phyloP scores from a whole-genome alignment of 73 alveolate genomes.

The Stentor coeruleus region DNA sequence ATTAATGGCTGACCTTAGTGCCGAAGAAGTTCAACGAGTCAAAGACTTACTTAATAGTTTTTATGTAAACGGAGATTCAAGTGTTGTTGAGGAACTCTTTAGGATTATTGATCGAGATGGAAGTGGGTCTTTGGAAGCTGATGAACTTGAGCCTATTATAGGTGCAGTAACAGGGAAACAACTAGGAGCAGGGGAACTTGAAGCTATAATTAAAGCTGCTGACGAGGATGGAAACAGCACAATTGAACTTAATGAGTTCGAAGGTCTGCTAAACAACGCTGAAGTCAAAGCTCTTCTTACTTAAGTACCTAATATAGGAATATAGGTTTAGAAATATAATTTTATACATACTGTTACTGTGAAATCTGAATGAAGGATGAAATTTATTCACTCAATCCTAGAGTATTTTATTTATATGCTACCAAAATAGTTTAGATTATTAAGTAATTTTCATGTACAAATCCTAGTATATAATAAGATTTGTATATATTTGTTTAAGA shows the following conservation, averaged over 20 bases:
- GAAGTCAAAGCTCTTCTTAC: neutral
- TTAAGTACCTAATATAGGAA: too few relatives aligned
- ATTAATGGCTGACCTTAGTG: neutral
- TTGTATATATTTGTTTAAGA: too few relatives aligned
- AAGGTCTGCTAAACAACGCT: neutral
- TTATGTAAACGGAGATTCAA: neutral
- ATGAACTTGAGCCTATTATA: neutral
- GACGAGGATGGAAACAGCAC: conserved; percentile 1
- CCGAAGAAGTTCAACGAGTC: neutral
- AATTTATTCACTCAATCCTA: too few relatives aligned
- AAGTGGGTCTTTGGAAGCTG: conserved; percentile 1
- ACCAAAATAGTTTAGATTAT: too few relatives aligned
- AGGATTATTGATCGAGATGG: neutral
- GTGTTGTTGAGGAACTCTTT: neutral
- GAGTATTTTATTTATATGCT: too few relatives aligned
- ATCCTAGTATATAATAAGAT: too few relatives aligned
- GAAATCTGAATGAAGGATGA: too few relatives aligned
- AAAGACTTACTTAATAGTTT: neutral
- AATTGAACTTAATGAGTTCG: neutral
- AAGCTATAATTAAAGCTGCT: neutral
- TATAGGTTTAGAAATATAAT: too few relatives aligned
- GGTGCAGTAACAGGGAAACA: neutral
- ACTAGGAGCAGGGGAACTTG: neutral
- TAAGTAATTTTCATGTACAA: too few relatives aligned
- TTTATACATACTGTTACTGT: too few relatives aligned